Percentiles rank a stretch among this genome's conserved stretches.
phyloP scores from a whole-genome alignment of 176 grass and related monocot genomes.

The Oryza meridionalis region DNA sequence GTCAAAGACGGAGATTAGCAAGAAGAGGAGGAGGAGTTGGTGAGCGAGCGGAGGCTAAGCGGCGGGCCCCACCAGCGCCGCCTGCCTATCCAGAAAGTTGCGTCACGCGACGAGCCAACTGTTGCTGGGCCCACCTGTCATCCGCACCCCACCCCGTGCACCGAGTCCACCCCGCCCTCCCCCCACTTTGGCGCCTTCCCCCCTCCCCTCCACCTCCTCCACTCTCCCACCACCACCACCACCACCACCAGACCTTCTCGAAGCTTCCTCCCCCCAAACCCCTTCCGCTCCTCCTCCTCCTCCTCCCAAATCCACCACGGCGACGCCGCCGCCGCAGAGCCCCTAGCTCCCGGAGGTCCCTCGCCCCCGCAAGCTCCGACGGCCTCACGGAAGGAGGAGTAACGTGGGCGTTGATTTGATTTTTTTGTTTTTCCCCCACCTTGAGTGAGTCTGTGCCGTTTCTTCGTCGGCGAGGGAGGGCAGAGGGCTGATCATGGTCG shows the following conservation, averaged over 20 bases:
- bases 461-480: not conserved
- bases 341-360: not conserved
- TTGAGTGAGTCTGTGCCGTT: constrained; percentile 2
- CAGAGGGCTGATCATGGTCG: constrained; percentile 21
- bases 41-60: not conserved
- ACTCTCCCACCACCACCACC: not conserved
- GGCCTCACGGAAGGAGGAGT: not conserved
- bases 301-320: not conserved
- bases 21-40: constrained; percentile 23
- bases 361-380: not conserved
- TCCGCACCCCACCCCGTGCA: not conserved
- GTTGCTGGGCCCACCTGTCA: constrained; percentile 8
- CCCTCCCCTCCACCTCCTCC: not conserved
- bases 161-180: not conserved
- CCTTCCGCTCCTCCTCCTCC: not conserved
- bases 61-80: not conserved
- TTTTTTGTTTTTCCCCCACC: too few species aligned
- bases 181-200: constrained; percentile 27
- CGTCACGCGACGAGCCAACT: constrained; percentile 10
- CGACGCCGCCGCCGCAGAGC: not conserved
- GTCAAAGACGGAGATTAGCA: not conserved
- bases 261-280: constrained; percentile 38
- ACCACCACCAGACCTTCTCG: constrained; percentile 15
- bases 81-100: constrained; percentile 2
- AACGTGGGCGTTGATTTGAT: not conserved